Evolutionary conservation across 2,329 filamentous ascomycete species (phyloP).

Genomic region (Alternaria angustiovoidea): DNA sequence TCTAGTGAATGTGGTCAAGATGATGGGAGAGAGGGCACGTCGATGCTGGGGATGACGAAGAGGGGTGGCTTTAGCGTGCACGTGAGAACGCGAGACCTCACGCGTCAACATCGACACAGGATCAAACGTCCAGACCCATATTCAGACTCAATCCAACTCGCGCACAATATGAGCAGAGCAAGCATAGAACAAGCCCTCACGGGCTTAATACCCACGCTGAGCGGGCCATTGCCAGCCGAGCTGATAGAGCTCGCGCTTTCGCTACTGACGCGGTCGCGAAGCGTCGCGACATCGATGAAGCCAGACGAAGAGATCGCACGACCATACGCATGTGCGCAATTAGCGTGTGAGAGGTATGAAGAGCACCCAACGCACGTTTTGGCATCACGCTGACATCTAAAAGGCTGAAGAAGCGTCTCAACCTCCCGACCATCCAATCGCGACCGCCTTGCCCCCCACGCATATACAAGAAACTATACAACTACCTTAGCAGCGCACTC

Average conservation of each 20-base stretch:
- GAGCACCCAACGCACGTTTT: neutral
- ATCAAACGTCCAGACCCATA: neutral
- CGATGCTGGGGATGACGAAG: neutral
- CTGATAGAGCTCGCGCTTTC: conserved; percentile 45
- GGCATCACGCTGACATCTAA: conserved; percentile 40
- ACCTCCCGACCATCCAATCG: conserved; percentile 44
- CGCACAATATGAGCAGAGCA: conserved; percentile 27
- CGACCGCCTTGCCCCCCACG: conserved; percentile 49
- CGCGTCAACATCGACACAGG: conserved; percentile 8
- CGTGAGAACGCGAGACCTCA: conserved; percentile 21
- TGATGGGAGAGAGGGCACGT: neutral
- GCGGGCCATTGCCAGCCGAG: conserved; percentile 44
- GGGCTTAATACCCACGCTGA: conserved; percentile 54
- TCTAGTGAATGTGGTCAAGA: neutral
- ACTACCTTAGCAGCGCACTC: conserved; percentile 78
- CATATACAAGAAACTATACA: conserved; percentile 83
- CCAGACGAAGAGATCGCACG: conserved; percentile 49
- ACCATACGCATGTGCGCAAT: conserved; percentile 49
- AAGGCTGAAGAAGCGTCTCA: conserved; percentile 68
- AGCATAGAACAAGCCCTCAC: conserved; percentile 45
- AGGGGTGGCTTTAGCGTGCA: conserved; percentile 9
- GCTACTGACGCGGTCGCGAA: conserved; percentile 48
- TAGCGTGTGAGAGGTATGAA: conserved; percentile 86
- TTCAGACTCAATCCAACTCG: neutral
- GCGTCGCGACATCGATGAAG: conserved; percentile 58